A percentile compares a stretch with the other conserved stretches of the same genome.
phyloP scores from a whole-genome alignment of 2,329 filamentous ascomycete species.

The Penicillium sp. region DNA sequence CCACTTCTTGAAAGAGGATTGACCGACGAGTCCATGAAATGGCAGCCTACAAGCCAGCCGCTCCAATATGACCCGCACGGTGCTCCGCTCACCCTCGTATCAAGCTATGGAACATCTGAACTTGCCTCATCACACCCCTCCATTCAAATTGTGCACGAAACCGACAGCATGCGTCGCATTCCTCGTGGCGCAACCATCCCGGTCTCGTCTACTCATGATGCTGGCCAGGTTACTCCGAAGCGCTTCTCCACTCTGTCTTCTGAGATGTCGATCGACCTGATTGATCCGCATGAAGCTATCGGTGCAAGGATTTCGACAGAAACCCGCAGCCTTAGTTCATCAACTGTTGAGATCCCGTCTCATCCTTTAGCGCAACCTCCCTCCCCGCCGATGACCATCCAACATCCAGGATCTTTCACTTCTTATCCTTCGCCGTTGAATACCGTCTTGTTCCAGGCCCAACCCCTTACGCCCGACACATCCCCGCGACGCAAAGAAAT shows the following conservation, averaged over 20 bases:
- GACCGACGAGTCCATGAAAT: conserved; percentile 51
- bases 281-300: conserved; percentile 41
- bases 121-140: conserved; percentile 49
- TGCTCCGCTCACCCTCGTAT: conserved; percentile 29
- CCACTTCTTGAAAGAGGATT: conserved; percentile 71
- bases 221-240: conserved; percentile 47
- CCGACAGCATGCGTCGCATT: conserved; percentile 52
- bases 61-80: conserved; percentile 24
- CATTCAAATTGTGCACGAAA: conserved; percentile 52
- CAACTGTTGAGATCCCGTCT: conserved; percentile 43
- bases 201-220: conserved; percentile 21
- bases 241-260: conserved; percentile 56
- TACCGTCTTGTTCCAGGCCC: conserved; percentile 34
- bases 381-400: conserved; percentile 48
- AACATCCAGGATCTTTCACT: conserved; percentile 37
- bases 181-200: conserved; percentile 47
- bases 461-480: conserved; percentile 46
- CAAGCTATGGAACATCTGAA: conserved; percentile 31
- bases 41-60: conserved; percentile 32
- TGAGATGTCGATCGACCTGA: conserved; percentile 53
- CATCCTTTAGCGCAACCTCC: conserved; percentile 50
- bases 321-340: conserved; percentile 36
- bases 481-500: conserved; percentile 36
- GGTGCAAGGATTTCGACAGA: conserved; percentile 36
- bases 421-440: conserved; percentile 35